Conservation (phyloP, 1,139 yeast genomes). For the Lodderomyces metapsilosis region DNA sequence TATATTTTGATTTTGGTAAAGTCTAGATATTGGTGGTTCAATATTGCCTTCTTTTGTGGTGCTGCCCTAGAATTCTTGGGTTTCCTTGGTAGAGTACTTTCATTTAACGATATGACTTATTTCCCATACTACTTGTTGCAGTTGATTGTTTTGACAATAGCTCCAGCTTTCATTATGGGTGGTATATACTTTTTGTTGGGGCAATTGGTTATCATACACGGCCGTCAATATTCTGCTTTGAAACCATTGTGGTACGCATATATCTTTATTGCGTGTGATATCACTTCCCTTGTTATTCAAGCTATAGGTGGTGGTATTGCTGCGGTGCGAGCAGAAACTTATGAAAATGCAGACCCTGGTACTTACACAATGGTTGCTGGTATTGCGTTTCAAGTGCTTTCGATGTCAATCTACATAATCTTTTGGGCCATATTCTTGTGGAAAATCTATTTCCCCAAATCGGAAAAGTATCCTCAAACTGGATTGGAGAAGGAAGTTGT, state of each 20-base stretch:
- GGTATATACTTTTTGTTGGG: constrained; percentile 78
- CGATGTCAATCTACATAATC: constrained; percentile 63
- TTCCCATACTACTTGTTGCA: constrained; percentile 57
- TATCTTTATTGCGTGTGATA: constrained; percentile 62
- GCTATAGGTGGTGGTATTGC: constrained; percentile 83
- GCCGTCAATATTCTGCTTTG: constrained; percentile 56
- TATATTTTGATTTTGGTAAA: constrained; percentile 19
- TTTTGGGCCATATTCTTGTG: constrained; percentile 54
- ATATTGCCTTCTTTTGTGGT: constrained; percentile 30
- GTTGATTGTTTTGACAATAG: constrained; percentile 66
- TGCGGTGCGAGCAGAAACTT: constrained; percentile 46
- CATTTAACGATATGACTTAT: constrained; percentile 40
- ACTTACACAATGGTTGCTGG: constrained; percentile 80
- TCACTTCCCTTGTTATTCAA: constrained; percentile 69
- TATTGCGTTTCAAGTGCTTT: constrained; percentile 69
- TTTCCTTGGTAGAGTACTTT: constrained; percentile 58
- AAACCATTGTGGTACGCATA: constrained; percentile 74
- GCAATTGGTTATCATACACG: constrained; percentile 66
- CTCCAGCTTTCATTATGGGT: constrained; percentile 87
- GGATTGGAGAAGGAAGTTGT: not conserved
- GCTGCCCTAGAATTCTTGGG: constrained; percentile 50
- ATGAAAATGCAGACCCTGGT: constrained; percentile 47
- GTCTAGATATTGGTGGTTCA: constrained; percentile 31
- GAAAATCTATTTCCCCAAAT: constrained; percentile 32
- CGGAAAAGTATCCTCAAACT: not conserved